Percentiles rank a stretch among this genome's conserved stretches.
Conservation (phyloP, 148 eudicot genomes). For the Camellia sinensis region DNA sequence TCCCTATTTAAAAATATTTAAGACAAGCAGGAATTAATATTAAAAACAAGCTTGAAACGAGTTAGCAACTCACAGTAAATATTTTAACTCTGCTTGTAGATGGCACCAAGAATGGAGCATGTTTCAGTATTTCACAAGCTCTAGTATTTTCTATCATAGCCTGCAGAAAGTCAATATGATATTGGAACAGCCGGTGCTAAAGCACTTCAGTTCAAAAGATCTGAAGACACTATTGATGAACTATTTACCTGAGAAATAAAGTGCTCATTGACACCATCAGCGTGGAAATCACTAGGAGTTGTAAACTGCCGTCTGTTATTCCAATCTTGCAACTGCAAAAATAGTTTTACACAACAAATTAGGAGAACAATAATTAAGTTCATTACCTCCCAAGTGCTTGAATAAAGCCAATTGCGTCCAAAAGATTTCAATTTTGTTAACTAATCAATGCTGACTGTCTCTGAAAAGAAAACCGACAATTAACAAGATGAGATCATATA, state of each 20-base stretch:
- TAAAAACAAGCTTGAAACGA: conserved; percentile 5
- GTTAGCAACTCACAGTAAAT: conserved; percentile 66
- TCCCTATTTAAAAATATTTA: neutral
- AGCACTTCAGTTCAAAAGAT: neutral
- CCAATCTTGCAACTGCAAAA: conserved; percentile 93
- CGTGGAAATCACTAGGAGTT: conserved; percentile 80
- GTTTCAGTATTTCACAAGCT: conserved; percentile 75
- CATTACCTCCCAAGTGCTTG: neutral
- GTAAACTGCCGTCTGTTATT: conserved; percentile 90
- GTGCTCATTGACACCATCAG: conserved; percentile 87
- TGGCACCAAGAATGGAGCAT: conserved; percentile 92
- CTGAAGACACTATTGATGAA: conserved; percentile 3
- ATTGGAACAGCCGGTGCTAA: conserved; percentile 11
- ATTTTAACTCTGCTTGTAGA: conserved; percentile 92
- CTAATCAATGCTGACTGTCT: neutral
- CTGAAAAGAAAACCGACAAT: neutral
- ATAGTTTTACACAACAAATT: conserved; percentile 16
- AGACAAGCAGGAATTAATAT: neutral
- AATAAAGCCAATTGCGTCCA: neutral
- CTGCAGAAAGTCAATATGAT: conserved; percentile 35
- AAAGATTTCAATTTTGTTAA: neutral
- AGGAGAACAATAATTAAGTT: conserved; percentile 5
- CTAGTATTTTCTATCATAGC: conserved; percentile 81
- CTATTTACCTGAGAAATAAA: conserved; percentile 82
- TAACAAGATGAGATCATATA: neutral